These are phyloP conservation scores for Serendipita vermifera DNA, from an alignment of 768 basidiomycete genomes.

Conservation along the genomic window DNA sequence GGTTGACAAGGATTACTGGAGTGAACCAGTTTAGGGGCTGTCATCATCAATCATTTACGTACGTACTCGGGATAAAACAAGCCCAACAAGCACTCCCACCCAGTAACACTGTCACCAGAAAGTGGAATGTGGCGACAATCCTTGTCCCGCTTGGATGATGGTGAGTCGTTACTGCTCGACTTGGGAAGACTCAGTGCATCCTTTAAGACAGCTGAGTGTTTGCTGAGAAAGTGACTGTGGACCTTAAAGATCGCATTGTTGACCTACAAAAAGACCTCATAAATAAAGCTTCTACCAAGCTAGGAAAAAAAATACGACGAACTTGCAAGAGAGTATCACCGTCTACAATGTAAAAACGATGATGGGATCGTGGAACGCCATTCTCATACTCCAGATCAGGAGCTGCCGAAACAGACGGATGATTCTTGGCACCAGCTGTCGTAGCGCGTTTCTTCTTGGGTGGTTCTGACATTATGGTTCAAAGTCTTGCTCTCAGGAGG, in stretches of 20 bases:
- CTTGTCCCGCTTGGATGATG: not conserved
- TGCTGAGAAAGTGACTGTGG: not conserved
- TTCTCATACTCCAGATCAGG: not conserved
- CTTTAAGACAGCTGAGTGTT: not conserved
- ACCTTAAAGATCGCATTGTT: conserved; percentile 6
- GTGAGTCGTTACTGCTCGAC: not conserved
- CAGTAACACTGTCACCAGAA: not conserved
- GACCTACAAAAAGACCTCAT: not conserved
- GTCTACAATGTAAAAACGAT: not conserved
- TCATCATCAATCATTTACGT: too few relatives aligned
- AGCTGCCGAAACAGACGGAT: too few relatives aligned
- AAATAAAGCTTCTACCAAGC: not conserved
- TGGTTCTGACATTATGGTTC: too few relatives aligned
- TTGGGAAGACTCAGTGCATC: not conserved
- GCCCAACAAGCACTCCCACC: not conserved
- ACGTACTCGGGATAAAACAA: not conserved
- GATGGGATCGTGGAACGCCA: not conserved
- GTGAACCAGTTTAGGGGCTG: too few relatives aligned
- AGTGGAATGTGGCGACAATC: not conserved
- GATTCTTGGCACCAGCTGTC: too few relatives aligned
- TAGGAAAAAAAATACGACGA: too few relatives aligned
- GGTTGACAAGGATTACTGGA: not conserved
- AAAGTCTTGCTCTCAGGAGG: too few relatives aligned
- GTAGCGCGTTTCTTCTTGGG: too few relatives aligned
- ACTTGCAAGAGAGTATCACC: not conserved